A percentile compares a stretch with the other conserved stretches of the same genome.
phyloP scores from a whole-genome alignment of 225 moss, liverwort and hornwort genomes.

The Marchantia polymorpha region DNA sequence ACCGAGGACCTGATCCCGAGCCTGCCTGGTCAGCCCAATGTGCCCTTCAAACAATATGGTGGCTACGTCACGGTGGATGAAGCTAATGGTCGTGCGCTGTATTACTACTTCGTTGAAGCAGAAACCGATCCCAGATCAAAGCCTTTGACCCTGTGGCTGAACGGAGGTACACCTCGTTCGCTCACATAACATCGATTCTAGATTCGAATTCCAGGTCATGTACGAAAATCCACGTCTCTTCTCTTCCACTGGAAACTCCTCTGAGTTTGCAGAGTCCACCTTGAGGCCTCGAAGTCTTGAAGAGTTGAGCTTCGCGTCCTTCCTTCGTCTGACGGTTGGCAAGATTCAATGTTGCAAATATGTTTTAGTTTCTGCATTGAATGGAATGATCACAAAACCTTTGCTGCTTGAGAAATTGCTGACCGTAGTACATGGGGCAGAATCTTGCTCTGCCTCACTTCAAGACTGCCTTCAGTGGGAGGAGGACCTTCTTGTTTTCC shows the following conservation, averaged over 20 bases:
- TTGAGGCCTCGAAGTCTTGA: too few relatives aligned
- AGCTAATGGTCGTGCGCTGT: conserved; percentile 31
- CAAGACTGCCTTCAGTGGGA: not conserved
- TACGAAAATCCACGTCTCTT: not conserved
- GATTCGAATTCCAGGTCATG: not conserved
- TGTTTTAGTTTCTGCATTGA: not conserved
- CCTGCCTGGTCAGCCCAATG: conserved; percentile 31
- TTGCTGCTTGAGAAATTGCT: too few relatives aligned
- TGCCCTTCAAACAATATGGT: conserved; percentile 28
- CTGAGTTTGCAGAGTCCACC: not conserved
- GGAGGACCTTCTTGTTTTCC: too few relatives aligned
- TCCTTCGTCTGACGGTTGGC: not conserved
- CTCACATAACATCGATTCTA: not conserved
- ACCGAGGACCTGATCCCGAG: conserved; percentile 23
- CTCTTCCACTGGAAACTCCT: not conserved
- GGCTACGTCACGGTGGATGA: conserved; percentile 33
- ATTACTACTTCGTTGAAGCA: conserved; percentile 84
- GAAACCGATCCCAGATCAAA: conserved; percentile 39
- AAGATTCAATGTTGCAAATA: not conserved
- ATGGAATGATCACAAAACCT: too few relatives aligned
- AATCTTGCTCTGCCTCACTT: not conserved
- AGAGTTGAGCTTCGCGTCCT: too few relatives aligned
- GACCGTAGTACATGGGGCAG: too few relatives aligned
- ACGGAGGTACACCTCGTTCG: conserved; percentile 67
- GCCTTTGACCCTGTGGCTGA: conserved; percentile 85